Evolutionary conservation across 2,329 filamentous ascomycete species (phyloP).

Genomic region (Sphaerostilbella broomeana): DNA sequence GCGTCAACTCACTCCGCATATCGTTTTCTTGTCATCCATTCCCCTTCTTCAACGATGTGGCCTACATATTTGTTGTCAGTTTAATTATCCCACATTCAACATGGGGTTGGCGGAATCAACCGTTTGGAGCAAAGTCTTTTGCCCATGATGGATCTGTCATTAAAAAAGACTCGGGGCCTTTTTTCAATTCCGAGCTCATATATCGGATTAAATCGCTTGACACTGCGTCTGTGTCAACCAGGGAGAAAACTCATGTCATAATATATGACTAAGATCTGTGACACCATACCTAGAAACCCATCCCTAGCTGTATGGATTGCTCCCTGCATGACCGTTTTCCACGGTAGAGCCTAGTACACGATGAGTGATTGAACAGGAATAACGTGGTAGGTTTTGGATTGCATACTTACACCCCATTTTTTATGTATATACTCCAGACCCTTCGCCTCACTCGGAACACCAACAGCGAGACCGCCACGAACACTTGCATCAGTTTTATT

Average conservation of each 20-base stretch:
- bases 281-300: constrained; percentile 51
- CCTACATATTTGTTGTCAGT: constrained; percentile 30
- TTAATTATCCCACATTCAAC: background rate
- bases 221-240: constrained; percentile 33
- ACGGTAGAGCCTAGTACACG: constrained; percentile 46
- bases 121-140: constrained; percentile 80
- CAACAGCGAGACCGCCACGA: constrained; percentile 64
- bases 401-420: constrained; percentile 52
- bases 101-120: constrained; percentile 22
- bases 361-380: background rate
- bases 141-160: constrained; percentile 73
- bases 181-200: constrained; percentile 48
- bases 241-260: background rate
- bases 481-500: constrained; percentile 62
- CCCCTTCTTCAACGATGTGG: constrained; percentile 61
- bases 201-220: constrained; percentile 68
- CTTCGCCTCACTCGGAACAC: constrained; percentile 66
- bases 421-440: constrained; percentile 74
- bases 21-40: constrained; percentile 71
- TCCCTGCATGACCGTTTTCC: constrained; percentile 65
- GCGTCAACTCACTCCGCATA: constrained; percentile 52
- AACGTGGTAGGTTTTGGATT: constrained; percentile 12
- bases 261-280: background rate
- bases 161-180: constrained; percentile 52
- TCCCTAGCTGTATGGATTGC: constrained; percentile 66